Evolutionary conservation across 306 rosid genomes (phyloP).

Genomic region (Cicer arietinum): DNA sequence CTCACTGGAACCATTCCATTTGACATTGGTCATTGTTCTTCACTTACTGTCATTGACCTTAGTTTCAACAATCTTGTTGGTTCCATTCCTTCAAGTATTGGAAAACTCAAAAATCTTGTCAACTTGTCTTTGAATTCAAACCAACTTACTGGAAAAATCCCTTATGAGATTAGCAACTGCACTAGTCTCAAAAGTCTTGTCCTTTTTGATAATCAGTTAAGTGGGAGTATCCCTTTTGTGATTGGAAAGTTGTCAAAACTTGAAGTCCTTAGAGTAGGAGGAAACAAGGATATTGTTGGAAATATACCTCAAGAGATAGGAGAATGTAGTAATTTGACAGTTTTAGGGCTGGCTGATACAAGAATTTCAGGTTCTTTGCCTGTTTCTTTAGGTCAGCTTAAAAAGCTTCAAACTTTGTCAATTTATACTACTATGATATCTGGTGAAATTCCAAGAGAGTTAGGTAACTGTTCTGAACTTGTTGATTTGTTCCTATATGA

Average conservation of each 20-base stretch:
- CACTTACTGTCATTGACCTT: slow-evolving; percentile 61
- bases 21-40: slow-evolving; percentile 61
- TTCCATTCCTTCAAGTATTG: slow-evolving; percentile 65
- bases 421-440: slow-evolving; percentile 91
- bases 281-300: slow-evolving; percentile 75
- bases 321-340: slow-evolving; percentile 72
- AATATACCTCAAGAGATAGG: slow-evolving; percentile 81
- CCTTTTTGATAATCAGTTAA: slow-evolving; percentile 70
- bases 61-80: slow-evolving; percentile 78
- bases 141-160: slow-evolving; percentile 76
- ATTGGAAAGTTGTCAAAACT: slow-evolving; percentile 66
- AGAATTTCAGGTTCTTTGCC: slow-evolving; percentile 77
- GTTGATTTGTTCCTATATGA: slow-evolving; percentile 81
- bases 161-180: slow-evolving; percentile 65
- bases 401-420: slow-evolving; percentile 74
- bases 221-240: slow-evolving; percentile 59
- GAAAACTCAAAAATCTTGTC: slow-evolving; percentile 59
- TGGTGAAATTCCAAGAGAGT: slow-evolving; percentile 84
- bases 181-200: slow-evolving; percentile 51
- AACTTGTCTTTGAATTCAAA: slow-evolving; percentile 75
- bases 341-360: slow-evolving; percentile 83
- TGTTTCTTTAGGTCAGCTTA: slow-evolving; percentile 72
- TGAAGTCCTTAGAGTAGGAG: slow-evolving; percentile 78
- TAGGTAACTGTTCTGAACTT: slow-evolving; percentile 93
- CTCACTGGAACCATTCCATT: slow-evolving; percentile 72